phyloP scores from a whole-genome alignment of 495 filamentous ascomycete genomes.

The Penicillium paradoxum region DNA sequence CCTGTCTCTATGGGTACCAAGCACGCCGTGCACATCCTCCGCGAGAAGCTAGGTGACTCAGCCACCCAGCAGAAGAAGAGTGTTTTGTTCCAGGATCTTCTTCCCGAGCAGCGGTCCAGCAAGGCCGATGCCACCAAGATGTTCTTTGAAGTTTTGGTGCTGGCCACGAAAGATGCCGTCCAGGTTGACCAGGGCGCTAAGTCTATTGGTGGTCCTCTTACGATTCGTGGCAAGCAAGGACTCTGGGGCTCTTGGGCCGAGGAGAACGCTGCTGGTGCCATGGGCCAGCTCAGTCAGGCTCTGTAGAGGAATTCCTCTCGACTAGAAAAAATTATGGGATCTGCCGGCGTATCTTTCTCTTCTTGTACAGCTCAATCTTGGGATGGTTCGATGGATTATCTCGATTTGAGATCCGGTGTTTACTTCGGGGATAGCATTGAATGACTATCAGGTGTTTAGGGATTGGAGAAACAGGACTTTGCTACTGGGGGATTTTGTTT shows the following conservation, averaged over 20 bases:
- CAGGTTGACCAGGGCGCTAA: constrained; percentile 87
- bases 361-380: constrained; percentile 35
- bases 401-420: constrained; percentile 21
- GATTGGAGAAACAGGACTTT: constrained; percentile 17
- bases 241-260: constrained; percentile 97
- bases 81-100: constrained; percentile 85
- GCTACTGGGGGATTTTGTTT: constrained; percentile 9
- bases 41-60: constrained; percentile 75
- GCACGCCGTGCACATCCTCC: constrained; percentile 90
- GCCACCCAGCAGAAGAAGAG: constrained; percentile 61
- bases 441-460: constrained; percentile 24
- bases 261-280: constrained; percentile 60
- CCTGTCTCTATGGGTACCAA: constrained; percentile 85
- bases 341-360: constrained; percentile 21
- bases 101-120: constrained; percentile 72
- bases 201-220: constrained; percentile 67
- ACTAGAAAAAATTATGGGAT: constrained; percentile 12
- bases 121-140: constrained; percentile 94
- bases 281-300: constrained; percentile 30
- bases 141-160: constrained; percentile 95
- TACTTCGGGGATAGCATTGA: constrained; percentile 19
- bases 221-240: constrained; percentile 79
- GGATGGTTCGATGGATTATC: constrained; percentile 19
- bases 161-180: constrained; percentile 96
- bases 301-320: constrained; percentile 16